Conservation (phyloP, 176 grass and related monocot genomes). For the Guadua angustifolia region DNA sequence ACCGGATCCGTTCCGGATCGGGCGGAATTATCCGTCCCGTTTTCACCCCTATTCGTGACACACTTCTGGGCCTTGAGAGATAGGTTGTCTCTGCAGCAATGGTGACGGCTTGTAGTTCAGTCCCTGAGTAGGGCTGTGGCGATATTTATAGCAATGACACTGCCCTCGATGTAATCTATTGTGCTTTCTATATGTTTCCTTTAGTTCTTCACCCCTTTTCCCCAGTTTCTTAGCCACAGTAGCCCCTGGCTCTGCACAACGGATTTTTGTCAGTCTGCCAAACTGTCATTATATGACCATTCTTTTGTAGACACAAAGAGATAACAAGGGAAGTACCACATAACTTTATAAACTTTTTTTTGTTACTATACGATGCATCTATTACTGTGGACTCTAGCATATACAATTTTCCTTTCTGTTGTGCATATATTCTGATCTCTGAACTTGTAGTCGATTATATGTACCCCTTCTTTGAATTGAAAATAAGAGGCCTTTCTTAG, state of each 20-base stretch:
- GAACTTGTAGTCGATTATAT: too few relatives aligned
- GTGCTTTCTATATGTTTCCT: constrained; percentile 49
- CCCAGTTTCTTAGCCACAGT: constrained; percentile 12
- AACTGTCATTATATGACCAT: constrained; percentile 45
- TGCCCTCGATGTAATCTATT: constrained; percentile 57
- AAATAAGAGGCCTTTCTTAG: too few relatives aligned
- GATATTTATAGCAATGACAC: constrained; percentile 48
- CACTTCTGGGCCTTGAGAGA: constrained; percentile 41
- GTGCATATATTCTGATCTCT: background rate
- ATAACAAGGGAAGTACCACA: constrained; percentile 29
- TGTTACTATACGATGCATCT: background rate
- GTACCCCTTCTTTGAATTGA: too few relatives aligned
- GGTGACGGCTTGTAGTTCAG: constrained; percentile 40
- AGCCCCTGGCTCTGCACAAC: constrained; percentile 34
- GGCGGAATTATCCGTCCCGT: too few relatives aligned
- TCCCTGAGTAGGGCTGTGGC: constrained; percentile 37
- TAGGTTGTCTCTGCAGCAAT: constrained; percentile 42
- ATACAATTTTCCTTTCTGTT: background rate
- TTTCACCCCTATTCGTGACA: too few relatives aligned
- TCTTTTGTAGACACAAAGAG: constrained; percentile 58
- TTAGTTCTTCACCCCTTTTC: background rate
- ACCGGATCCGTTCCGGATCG: too few relatives aligned
- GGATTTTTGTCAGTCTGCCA: constrained; percentile 46
- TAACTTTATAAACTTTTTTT: constrained; percentile 8
- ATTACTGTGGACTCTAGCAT: background rate